A percentile compares a stretch with the other conserved stretches of the same genome.
Conservation (phyloP, 176 grass and related monocot species). For the Neostapfia colusana region DNA sequence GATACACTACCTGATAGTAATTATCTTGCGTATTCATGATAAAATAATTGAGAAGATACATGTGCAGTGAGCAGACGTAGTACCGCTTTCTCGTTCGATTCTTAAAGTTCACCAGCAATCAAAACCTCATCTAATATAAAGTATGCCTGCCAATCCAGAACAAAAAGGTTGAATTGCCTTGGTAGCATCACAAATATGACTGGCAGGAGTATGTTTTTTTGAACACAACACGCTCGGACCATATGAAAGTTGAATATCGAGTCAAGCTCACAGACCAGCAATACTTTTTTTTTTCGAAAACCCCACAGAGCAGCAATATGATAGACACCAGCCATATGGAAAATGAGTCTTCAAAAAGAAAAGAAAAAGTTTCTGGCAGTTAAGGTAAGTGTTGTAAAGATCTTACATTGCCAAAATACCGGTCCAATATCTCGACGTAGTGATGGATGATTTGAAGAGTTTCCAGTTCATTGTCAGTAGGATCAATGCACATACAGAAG, state of each 20-base stretch:
- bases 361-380: neutral
- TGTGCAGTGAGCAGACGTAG: constrained; percentile 70
- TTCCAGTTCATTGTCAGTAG: constrained; percentile 68
- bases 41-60: constrained; percentile 37
- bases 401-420: constrained; percentile 71
- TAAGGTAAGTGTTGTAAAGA: neutral
- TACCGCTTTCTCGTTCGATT: constrained; percentile 77
- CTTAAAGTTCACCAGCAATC: constrained; percentile 80
- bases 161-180: neutral
- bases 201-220: neutral
- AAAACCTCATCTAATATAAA: constrained; percentile 80
- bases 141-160: constrained; percentile 46
- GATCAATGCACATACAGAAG: constrained; percentile 83
- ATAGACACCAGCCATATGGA: neutral
- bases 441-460: constrained; percentile 78
- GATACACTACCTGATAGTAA: neutral
- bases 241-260: constrained; percentile 86
- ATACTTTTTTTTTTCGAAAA: too few species aligned
- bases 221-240: constrained; percentile 28
- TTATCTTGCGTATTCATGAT: neutral
- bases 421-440: constrained; percentile 81
- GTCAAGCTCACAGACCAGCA: constrained; percentile 72
- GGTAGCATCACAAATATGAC: neutral
- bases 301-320: constrained; percentile 55
- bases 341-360: neutral